A percentile compares a stretch with the other conserved stretches of the same genome.
Evolutionary conservation across 78 protist genomes (phyloP).

Genomic region (Dictyostelium firmibasis): DNA sequence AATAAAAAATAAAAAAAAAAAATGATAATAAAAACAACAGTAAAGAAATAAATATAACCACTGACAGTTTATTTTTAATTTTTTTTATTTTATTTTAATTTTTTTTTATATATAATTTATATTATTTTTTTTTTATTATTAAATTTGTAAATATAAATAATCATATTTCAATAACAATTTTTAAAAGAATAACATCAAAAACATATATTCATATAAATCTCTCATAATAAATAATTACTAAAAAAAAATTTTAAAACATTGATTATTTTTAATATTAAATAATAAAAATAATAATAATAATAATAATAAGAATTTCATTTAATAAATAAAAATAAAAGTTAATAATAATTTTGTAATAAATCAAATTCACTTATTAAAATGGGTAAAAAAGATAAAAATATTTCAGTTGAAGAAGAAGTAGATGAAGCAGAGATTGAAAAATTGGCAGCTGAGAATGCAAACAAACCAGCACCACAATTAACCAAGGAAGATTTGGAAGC

Average conservation of each 20-base stretch:
- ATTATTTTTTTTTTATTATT: not conserved
- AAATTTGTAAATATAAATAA: not conserved
- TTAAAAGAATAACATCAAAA: not conserved
- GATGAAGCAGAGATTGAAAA: slow-evolving; percentile 20
- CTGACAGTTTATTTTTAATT: not conserved
- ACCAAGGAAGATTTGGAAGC: not conserved
- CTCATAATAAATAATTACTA: not conserved
- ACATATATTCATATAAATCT: not conserved
- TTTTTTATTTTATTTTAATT: not conserved
- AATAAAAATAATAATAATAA: too few relatives aligned
- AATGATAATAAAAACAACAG: not conserved
- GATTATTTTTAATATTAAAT: not conserved
- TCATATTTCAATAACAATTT: not conserved
- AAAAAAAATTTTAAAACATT: not conserved
- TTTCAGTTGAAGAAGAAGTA: not conserved
- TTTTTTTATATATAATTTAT: not conserved
- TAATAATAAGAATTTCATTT: too few relatives aligned
- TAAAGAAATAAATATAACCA: not conserved
- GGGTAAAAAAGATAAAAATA: slow-evolving; percentile 3
- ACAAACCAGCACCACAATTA: not conserved
- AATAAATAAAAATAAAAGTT: too few relatives aligned
- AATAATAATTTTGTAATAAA: too few relatives aligned
- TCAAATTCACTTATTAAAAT: not conserved
- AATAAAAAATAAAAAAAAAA: not conserved
- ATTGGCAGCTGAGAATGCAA: not conserved